Evolutionary conservation across 345 rosid species (phyloP).

Genomic region (Mercurialis annua): DNA sequence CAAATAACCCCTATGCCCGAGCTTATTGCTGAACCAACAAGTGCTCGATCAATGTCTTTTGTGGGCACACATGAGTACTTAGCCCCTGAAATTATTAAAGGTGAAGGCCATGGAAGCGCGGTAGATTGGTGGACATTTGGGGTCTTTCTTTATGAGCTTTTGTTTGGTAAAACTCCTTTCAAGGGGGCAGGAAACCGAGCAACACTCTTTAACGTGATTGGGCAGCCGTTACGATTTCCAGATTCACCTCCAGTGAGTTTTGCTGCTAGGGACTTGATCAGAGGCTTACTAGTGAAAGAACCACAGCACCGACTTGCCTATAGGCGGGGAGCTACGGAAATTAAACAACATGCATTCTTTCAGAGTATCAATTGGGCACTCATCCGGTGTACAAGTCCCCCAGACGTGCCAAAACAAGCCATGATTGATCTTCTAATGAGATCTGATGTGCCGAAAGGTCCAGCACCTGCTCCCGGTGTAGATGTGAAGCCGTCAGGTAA

Average conservation of each 20-base stretch:
- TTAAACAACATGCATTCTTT: conserved; percentile 34
- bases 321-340: conserved; percentile 37
- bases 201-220: conserved; percentile 33
- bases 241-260: conserved; percentile 32
- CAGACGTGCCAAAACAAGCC: conserved; percentile 30
- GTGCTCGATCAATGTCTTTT: conserved; percentile 34
- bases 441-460: conserved; percentile 16
- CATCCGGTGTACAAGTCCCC: conserved; percentile 31
- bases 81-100: conserved; percentile 34
- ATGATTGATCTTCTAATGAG: conserved; percentile 23
- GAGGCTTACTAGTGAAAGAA: conserved; percentile 35
- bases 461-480: conserved; percentile 17
- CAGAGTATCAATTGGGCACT: conserved; percentile 35
- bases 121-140: conserved; percentile 40
- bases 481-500: conserved; percentile 49
- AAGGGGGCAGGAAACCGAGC: conserved; percentile 35
- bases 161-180: conserved; percentile 36
- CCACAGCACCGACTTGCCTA: conserved; percentile 33
- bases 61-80: conserved; percentile 36
- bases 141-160: conserved; percentile 32
- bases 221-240: conserved; percentile 33
- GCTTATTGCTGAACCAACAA: conserved; percentile 35
- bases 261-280: conserved; percentile 34
- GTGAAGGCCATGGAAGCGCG: conserved; percentile 36
- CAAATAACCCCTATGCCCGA: conserved; percentile 27